A percentile compares a stretch with the other conserved stretches of the same genome.
phyloP scores from a whole-genome alignment of 2,329 filamentous ascomycete species.

The Cryphonectria carpinicola region DNA sequence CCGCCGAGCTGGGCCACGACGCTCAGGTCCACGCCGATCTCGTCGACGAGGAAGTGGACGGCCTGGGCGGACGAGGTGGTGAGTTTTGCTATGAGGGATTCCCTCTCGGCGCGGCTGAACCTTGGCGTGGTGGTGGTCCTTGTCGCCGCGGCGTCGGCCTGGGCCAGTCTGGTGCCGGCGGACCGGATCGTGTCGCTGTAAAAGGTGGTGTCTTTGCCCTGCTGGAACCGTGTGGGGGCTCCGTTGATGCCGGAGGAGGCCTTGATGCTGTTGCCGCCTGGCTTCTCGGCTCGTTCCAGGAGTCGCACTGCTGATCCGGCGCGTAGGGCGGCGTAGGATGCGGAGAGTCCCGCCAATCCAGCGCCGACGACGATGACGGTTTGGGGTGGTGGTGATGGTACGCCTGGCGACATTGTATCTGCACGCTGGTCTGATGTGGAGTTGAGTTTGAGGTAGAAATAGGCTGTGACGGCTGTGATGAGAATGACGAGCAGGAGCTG shows the following conservation, averaged over 20 bases:
- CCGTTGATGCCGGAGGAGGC: constrained; percentile 70
- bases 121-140: background rate
- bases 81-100: constrained; percentile 52
- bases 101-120: constrained; percentile 36
- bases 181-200: constrained; percentile 61
- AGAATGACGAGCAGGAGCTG: constrained; percentile 22
- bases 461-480: constrained; percentile 18
- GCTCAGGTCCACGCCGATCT: constrained; percentile 61
- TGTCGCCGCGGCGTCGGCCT: constrained; percentile 31
- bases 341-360: constrained; percentile 65
- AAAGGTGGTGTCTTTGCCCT: constrained; percentile 45
- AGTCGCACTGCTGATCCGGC: constrained; percentile 58
- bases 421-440: background rate
- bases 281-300: constrained; percentile 62
- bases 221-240: constrained; percentile 61
- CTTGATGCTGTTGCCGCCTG: constrained; percentile 69
- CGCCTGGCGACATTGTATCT: constrained; percentile 24
- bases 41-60: constrained; percentile 60
- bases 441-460: constrained; percentile 17
- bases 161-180: constrained; percentile 50
- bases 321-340: constrained; percentile 59
- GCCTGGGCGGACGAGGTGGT: constrained; percentile 51
- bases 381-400: constrained; percentile 24
- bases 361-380: constrained; percentile 65
- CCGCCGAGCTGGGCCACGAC: constrained; percentile 63